Evolutionary conservation across 805 yeast genomes (phyloP), one percentile per base, ranked within the genome.

Genomic region (Kurtzmaniella fragi): DNA sequence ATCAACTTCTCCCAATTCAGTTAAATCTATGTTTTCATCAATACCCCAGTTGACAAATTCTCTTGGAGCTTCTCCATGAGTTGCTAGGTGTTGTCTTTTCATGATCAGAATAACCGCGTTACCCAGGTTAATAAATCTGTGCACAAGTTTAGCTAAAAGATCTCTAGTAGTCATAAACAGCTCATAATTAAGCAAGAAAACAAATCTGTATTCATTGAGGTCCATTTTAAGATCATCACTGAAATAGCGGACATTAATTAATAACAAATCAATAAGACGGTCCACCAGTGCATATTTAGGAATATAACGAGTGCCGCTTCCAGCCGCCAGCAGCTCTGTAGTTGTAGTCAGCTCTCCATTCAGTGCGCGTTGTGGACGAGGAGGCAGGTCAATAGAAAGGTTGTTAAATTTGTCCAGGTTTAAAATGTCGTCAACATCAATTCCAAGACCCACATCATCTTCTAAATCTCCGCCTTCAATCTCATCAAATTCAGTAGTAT

Each of bases 241-340:
- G 78, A 88, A 40, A 75, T 78, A 48, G 74, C 75, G 30, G 75
- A 82, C 15, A 84, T 91, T 56, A 76, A 70, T 52, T 4, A 91
- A 88, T 37, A 91, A 61, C 16, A 90, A 71, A 58, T 91, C 97
- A 39, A 89, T 71, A 49, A 91, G 70, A 48, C 80, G 78, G 32
- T 86, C 93, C 41, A 87, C 61, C 1, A 85, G 73, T 1, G 93
- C 93, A 48, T 52, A 61, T 37, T 64, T 62, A 3, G 72, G 72
- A 28, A 66, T 57, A 42, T 50, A 60, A 33, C 23, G 26, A 33
- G 36, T n/a, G 31, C n/a, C 32, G 27, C 38, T 20, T 17, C 32
- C 32, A 20, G 26, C 32, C 17, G 33, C 17, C 33, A 16, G n/a
- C 33, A 15, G 16, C 16, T 16, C 23, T 17, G 16, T 12, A 17